phyloP scores from a whole-genome alignment of 805 yeast genomes.

The Pichia heedii region DNA sequence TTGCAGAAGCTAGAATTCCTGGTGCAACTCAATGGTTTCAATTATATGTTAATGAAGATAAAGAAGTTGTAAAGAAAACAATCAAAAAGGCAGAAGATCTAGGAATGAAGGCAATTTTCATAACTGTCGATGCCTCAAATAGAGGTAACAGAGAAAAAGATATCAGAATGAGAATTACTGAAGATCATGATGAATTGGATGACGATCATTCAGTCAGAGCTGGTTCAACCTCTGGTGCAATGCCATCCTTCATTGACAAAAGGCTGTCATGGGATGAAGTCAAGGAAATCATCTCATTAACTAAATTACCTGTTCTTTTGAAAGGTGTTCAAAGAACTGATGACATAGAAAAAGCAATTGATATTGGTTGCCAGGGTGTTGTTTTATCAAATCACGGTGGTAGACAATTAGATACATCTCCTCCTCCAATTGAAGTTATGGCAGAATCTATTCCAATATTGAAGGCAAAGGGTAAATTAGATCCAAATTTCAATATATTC shows the following conservation, averaged over 20 bases:
- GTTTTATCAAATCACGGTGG: slow-evolving; percentile 88
- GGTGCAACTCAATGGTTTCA: slow-evolving; percentile 83
- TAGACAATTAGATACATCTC: slow-evolving; percentile 71
- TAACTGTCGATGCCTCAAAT: slow-evolving; percentile 90
- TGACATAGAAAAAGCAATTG: slow-evolving; percentile 65
- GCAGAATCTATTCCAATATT: slow-evolving; percentile 57
- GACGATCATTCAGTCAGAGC: slow-evolving; percentile 45
- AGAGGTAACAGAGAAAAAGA: slow-evolving; percentile 80
- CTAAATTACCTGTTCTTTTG: slow-evolving; percentile 57
- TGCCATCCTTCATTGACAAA: slow-evolving; percentile 74
- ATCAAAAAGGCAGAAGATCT: slow-evolving; percentile 15
- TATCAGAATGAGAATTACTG: slow-evolving; percentile 25
- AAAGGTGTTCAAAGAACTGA: slow-evolving; percentile 82
- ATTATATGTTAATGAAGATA: slow-evolving; percentile 64
- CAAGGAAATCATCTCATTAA: slow-evolving; percentile 41
- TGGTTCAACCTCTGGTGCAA: slow-evolving; percentile 80
- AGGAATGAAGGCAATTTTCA: slow-evolving; percentile 64
- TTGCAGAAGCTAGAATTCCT: slow-evolving; percentile 55
- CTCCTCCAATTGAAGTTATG: slow-evolving; percentile 64
- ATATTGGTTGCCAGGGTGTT: slow-evolving; percentile 63
- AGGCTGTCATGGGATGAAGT: slow-evolving; percentile 59
- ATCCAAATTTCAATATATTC: slow-evolving; percentile 50
- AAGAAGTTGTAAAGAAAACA: slow-evolving; percentile 29
- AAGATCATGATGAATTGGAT: slow-evolving; percentile 37
- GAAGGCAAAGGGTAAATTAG: slow-evolving; percentile 33